Evolutionary conservation across 306 rosid genomes (phyloP).

Genomic region (Castanea crenata): DNA sequence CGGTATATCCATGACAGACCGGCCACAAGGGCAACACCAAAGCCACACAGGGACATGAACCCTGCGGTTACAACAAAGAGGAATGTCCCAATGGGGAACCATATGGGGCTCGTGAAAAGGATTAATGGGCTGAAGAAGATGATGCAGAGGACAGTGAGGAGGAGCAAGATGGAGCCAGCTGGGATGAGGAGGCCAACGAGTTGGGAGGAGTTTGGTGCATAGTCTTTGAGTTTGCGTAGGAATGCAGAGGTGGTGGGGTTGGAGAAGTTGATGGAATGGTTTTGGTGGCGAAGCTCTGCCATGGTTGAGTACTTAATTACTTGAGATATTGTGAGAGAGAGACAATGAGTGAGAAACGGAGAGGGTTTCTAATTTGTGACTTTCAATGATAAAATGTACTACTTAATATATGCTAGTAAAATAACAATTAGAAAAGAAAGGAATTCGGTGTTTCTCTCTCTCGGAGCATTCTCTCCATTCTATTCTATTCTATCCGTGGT

Average conservation of each 20-base stretch:
- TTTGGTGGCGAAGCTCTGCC: conserved; percentile 19
- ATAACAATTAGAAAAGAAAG: no score
- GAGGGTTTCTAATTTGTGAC: not conserved
- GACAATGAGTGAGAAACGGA: not conserved
- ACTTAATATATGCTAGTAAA: no score
- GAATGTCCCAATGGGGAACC: conserved; percentile 53
- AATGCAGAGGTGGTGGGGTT: conserved; percentile 9
- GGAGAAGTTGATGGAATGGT: not conserved
- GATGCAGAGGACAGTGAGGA: conserved; percentile 48
- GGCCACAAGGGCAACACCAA: conserved; percentile 29
- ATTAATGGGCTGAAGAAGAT: conserved; percentile 53
- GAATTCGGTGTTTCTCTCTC: no score
- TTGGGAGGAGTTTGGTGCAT: conserved; percentile 55
- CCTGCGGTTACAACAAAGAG: conserved; percentile 35
- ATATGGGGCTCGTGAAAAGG: conserved; percentile 61
- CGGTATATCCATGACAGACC: conserved; percentile 61
- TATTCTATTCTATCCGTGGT: no score
- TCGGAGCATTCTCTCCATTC: no score
- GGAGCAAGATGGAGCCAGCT: conserved; percentile 44
- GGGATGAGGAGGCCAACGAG: conserved; percentile 43
- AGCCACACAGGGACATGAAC: conserved; percentile 46
- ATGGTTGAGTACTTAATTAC: no score
- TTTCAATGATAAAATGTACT: no score
- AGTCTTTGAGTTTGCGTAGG: conserved; percentile 38
- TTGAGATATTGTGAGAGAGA: not conserved